Base-by-base conservation (phyloP, 345 rosid genomes). In the Tarenaya hassleriana region DNA sequence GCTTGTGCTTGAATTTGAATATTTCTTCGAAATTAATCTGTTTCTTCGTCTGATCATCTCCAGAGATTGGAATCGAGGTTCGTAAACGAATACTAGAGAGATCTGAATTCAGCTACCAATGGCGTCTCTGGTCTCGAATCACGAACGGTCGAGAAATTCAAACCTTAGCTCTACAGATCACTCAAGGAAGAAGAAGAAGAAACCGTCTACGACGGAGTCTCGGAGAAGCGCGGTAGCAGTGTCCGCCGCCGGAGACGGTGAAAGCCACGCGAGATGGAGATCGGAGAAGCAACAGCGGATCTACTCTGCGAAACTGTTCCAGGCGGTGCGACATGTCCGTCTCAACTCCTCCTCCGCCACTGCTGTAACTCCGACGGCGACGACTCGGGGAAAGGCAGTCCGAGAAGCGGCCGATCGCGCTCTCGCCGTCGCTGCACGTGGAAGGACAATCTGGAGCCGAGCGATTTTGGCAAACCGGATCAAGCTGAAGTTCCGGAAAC, bases 381-480 rank as follows among this genome's bases (percentile, higher is more conserved):
- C 54, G 41, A 80, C 66, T 47, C 76, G 72, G 1, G 86, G 95
- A 7, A 70, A 81, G 14, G 82, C 87, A 38, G 89, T 92, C 11
- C 73, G 97, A 0, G 95, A 85, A 70, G 94, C 91, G 4, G 97
- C 97, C 0, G 88, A 92, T 56, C 69, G 68, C 47, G 88, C 73
- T 16, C 69, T 92, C 11, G 99, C 97, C 0, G 75, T 77, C 1
- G 83, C 99, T 4, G 99, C 95, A n/a, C 78, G 84, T 34, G 94
- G 98, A 18, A 73, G 73, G 58, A 72, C 83, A 27, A 61, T 94
- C 41, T 92, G 98, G 98, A 92, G 98, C 74, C 76, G 94, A 49
- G 97, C 98, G 35, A 86, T 92, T 49, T 56, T 92, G 20, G 78
- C 88, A 0, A 83, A 71, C 55, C 77, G 91, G 58, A 70, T 88